Conservation (phyloP, 2,329 filamentous ascomycete species). For the Pseudocercospora macadamiae region DNA sequence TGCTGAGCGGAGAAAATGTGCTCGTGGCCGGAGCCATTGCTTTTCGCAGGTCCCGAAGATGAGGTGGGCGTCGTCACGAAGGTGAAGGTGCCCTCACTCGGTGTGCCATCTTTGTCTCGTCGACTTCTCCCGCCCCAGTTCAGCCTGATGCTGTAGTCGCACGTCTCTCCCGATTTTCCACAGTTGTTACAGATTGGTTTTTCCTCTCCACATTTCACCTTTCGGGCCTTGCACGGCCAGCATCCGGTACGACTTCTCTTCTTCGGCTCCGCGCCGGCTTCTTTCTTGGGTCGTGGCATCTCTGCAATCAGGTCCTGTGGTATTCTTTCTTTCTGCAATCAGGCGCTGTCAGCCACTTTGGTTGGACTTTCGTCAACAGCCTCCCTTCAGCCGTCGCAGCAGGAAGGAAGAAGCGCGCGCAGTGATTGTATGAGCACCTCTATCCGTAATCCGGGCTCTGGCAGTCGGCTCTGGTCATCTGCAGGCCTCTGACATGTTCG, state of each 20-base stretch:
- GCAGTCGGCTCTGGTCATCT: neutral
- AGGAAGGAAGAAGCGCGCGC: no score
- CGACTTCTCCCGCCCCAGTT: slow-evolving; percentile 74
- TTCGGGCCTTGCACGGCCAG: slow-evolving; percentile 78
- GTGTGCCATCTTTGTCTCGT: slow-evolving; percentile 45
- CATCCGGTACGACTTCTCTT: slow-evolving; percentile 69
- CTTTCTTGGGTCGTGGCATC: slow-evolving; percentile 70
- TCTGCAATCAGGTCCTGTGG: neutral
- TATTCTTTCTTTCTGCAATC: no score
- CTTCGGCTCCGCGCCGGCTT: slow-evolving; percentile 66
- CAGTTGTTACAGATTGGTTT: slow-evolving; percentile 72
- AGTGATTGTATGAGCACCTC: no score
- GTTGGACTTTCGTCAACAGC: no score
- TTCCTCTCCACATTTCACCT: slow-evolving; percentile 80
- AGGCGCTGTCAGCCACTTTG: no score
- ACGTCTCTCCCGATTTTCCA: slow-evolving; percentile 63
- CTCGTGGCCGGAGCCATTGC: slow-evolving; percentile 27
- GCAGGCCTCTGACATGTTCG: neutral
- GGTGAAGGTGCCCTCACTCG: slow-evolving; percentile 33
- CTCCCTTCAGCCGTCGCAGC: no score
- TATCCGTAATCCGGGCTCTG: no score
- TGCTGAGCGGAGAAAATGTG: slow-evolving; percentile 40
- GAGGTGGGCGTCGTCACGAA: slow-evolving; percentile 32
- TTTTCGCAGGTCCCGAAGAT: slow-evolving; percentile 4
- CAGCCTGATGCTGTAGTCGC: slow-evolving; percentile 79